Percentiles rank a stretch among this genome's conserved stretches.
Evolutionary conservation across 2,329 filamentous ascomycete species (phyloP).

Genomic region (Paecilomyces variotii): DNA sequence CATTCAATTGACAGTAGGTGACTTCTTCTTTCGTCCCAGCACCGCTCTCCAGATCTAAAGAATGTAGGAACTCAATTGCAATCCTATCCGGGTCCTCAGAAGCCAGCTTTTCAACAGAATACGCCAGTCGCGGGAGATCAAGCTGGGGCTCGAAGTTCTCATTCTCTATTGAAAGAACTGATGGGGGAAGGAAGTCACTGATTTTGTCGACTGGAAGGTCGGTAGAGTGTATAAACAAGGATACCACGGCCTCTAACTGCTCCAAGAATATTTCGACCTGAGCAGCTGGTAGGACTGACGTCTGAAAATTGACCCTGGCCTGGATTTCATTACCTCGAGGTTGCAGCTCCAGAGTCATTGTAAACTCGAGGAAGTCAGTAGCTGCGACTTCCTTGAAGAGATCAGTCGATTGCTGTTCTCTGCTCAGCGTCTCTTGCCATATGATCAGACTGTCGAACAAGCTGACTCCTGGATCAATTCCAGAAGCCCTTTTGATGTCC

Average conservation of each 20-base stretch:
- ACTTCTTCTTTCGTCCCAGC: conserved; percentile 35
- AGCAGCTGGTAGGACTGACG: conserved; percentile 43
- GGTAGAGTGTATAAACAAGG: conserved; percentile 33
- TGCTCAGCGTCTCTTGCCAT: conserved; percentile 66
- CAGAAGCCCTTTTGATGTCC: conserved; percentile 59
- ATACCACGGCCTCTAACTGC: conserved; percentile 53
- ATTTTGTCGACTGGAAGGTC: conserved; percentile 27
- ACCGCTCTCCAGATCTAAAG: conserved; percentile 31
- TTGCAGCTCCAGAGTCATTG: conserved; percentile 67
- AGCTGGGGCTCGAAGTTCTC: conserved; percentile 23
- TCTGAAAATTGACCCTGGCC: conserved; percentile 49
- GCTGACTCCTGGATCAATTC: conserved; percentile 41
- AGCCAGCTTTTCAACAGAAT: conserved; percentile 49
- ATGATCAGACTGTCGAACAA: conserved; percentile 75
- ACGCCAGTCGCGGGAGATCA: conserved; percentile 39
- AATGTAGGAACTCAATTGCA: conserved; percentile 58
- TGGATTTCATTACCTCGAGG: conserved; percentile 44
- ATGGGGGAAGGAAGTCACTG: conserved; percentile 14
- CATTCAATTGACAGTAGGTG: conserved; percentile 59
- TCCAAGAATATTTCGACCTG: conserved; percentile 51
- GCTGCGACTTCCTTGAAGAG: conserved; percentile 51
- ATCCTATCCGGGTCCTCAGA: conserved; percentile 41
- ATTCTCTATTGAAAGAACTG: conserved; percentile 46
- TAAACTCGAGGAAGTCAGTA: conserved; percentile 67
- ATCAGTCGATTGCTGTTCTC: conserved; percentile 24